phyloP scores from a whole-genome alignment of 129 eudicot species.

The Flaveria trinervia region DNA sequence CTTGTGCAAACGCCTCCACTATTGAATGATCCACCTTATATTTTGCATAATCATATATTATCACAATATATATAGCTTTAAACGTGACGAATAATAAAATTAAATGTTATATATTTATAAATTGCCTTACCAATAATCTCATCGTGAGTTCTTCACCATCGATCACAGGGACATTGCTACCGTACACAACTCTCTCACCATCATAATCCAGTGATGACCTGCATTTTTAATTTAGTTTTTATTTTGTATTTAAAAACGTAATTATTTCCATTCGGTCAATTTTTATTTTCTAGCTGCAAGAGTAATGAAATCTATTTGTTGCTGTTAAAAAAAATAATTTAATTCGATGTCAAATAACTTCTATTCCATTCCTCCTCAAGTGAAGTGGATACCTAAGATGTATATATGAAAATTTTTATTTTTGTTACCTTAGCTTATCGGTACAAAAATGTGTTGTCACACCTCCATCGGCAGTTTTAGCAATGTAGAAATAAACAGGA shows the following conservation, averaged over 20 bases:
- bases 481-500: slow-evolving; percentile 75
- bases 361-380: background rate
- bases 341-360: background rate
- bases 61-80: background rate
- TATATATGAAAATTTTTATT: background rate
- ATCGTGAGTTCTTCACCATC: slow-evolving; percentile 66
- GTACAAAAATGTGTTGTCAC: slow-evolving; percentile 62
- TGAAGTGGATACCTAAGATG: too few species aligned
- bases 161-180: slow-evolving; percentile 74
- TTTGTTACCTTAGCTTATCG: slow-evolving; percentile 69
- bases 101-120: background rate
- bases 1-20: slow-evolving; percentile 80
- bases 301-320: too few species aligned
- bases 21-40: slow-evolving; percentile 85
- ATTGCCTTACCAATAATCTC: slow-evolving; percentile 66
- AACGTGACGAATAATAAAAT: background rate
- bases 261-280: too few species aligned
- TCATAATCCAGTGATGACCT: slow-evolving; percentile 75
- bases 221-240: slow-evolving; percentile 19
- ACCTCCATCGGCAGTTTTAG: slow-evolving; percentile 57
- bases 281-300: too few species aligned
- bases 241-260: background rate
- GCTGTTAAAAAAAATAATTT: background rate
- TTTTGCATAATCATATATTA: background rate
- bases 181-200: slow-evolving; percentile 56